phyloP scores from a whole-genome alignment of 2,329 filamentous ascomycete species.

The Xylariaceae sp. region DNA sequence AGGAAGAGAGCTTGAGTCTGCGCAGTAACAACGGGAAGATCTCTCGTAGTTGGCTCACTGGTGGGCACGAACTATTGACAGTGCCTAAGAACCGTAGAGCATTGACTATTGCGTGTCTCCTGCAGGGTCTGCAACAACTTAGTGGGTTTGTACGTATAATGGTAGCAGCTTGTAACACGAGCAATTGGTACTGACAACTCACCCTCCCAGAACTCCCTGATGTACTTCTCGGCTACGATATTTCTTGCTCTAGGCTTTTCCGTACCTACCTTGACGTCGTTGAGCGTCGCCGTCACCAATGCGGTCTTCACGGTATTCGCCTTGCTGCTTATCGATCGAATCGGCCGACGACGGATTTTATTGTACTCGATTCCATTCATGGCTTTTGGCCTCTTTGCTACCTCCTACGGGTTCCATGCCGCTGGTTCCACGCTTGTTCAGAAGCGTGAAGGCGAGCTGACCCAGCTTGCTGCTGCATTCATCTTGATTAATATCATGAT shows the following conservation, averaged over 20 bases:
- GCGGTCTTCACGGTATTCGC: constrained; percentile 75
- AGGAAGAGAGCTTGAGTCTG: constrained; percentile 50
- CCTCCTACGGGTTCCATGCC: constrained; percentile 68
- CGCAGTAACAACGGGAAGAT: constrained; percentile 29
- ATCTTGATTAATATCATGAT: constrained; percentile 74
- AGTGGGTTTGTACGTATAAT: constrained; percentile 66
- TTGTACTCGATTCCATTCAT: constrained; percentile 83
- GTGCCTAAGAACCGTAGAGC: constrained; percentile 68
- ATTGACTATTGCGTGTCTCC: constrained; percentile 76
- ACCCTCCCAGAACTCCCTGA: constrained; percentile 68
- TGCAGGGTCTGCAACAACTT: constrained; percentile 84
- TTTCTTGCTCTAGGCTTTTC: constrained; percentile 74
- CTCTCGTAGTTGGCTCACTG: constrained; percentile 36
- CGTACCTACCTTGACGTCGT: constrained; percentile 73
- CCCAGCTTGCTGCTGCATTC: constrained; percentile 40
- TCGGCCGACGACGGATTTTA: constrained; percentile 76
- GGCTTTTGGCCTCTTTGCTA: constrained; percentile 66
- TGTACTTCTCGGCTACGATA: constrained; percentile 87
- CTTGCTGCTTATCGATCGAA: constrained; percentile 70
- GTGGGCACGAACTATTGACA: constrained; percentile 51
- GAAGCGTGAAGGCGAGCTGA: constrained; percentile 21
- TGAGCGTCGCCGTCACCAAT: constrained; percentile 79
- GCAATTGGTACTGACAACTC: constrained; percentile 8
- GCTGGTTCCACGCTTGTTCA: constrained; percentile 43
- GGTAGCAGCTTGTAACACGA: neutral